Evolutionary conservation across 768 basidiomycete genomes (phyloP).

Genomic region (Lyophyllum semitale): DNA sequence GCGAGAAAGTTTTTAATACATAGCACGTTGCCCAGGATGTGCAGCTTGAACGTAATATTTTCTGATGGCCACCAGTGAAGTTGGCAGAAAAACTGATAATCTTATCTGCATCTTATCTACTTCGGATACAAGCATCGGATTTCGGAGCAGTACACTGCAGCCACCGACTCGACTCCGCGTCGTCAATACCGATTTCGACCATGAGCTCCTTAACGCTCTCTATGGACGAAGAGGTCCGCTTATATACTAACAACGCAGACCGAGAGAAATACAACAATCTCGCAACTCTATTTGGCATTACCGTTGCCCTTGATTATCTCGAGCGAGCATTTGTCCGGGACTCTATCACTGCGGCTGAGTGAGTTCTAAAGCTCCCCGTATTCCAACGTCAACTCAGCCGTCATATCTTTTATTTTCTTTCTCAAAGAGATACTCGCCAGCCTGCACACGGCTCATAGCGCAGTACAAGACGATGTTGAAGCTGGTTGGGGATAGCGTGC

Average conservation of each 20-base stretch:
- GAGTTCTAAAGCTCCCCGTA: conserved; percentile 35
- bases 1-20: neutral
- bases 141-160: neutral
- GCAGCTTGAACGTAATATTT: neutral
- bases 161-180: neutral
- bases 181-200: neutral
- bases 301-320: conserved; percentile 90
- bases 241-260: conserved; percentile 86
- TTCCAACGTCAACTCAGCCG: conserved; percentile 26
- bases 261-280: conserved; percentile 86
- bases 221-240: conserved; percentile 90
- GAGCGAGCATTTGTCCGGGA: conserved; percentile 96
- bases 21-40: neutral
- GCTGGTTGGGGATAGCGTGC: conserved; percentile 88
- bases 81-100: neutral
- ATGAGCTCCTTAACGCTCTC: conserved; percentile 31
- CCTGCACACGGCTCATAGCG: conserved; percentile 89
- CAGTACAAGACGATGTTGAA: conserved; percentile 98
- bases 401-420: conserved; percentile 14
- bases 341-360: conserved; percentile 89
- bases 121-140: neutral
- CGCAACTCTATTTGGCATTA: conserved; percentile 89
- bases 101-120: conserved; percentile 3
- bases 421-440: conserved; percentile 88
- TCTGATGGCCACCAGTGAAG: no score